Evolutionary conservation across 2,329 filamentous ascomycete genomes (phyloP).

Genomic region (Sclerotinia borealis): DNA sequence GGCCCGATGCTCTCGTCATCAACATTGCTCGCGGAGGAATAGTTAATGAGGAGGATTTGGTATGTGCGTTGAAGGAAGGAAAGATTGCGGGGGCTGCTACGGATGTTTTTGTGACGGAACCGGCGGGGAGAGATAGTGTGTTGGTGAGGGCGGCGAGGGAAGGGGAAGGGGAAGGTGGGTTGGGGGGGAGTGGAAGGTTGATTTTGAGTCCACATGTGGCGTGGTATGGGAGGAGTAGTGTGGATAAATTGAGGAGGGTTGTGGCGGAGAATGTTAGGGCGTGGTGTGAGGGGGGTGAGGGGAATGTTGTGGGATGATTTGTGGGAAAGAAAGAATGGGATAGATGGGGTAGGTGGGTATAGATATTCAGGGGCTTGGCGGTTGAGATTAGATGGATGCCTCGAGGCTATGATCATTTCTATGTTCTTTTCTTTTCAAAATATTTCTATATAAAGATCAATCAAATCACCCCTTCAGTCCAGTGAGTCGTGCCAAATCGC

Average conservation of each 20-base stretch:
- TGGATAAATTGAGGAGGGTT: slow-evolving; percentile 40
- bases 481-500: no score
- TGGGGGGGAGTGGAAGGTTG: slow-evolving; percentile 39
- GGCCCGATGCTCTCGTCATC: slow-evolving; percentile 22
- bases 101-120: slow-evolving; percentile 32
- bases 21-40: slow-evolving; percentile 33
- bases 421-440: no score
- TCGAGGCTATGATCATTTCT: no score
- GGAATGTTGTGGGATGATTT: slow-evolving; percentile 17
- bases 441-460: no score
- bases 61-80: slow-evolving; percentile 25
- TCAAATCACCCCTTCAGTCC: no score
- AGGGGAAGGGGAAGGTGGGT: not conserved
- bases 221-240: slow-evolving; percentile 45
- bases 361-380: not conserved
- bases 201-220: slow-evolving; percentile 48
- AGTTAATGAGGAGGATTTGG: slow-evolving; percentile 29
- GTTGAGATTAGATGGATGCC: no score
- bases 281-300: slow-evolving; percentile 34
- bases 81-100: slow-evolving; percentile 29
- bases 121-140: slow-evolving; percentile 36
- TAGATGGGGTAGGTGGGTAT: not conserved
- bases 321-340: not conserved
- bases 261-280: slow-evolving; percentile 43
- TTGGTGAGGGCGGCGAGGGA: slow-evolving; percentile 20